Evolutionary conservation across 179 eudicot species (phyloP).

Genomic region (Vitellaria paradoxa): DNA sequence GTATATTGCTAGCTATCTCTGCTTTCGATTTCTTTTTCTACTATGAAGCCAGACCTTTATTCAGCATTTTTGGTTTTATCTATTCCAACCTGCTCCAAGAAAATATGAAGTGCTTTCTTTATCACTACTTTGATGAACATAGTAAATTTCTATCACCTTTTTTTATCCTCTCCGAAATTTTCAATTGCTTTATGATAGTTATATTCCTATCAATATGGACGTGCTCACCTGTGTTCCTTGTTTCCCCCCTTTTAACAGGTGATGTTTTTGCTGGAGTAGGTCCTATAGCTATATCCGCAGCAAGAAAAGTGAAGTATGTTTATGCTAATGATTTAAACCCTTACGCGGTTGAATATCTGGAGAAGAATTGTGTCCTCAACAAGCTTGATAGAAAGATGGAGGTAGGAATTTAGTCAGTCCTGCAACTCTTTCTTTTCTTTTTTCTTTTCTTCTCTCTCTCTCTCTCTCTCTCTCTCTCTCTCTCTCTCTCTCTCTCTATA

Average conservation of each 20-base stretch:
- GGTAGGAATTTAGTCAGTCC: conserved; percentile 35
- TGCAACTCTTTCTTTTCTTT: background rate
- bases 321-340: conserved; percentile 96
- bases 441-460: no score
- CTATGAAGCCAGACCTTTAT: background rate
- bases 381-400: conserved; percentile 86
- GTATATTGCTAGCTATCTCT: background rate
- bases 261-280: conserved; percentile 99
- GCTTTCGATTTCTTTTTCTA: background rate
- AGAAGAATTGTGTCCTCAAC: conserved; percentile 72
- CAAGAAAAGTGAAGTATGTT: conserved; percentile 80
- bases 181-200: background rate
- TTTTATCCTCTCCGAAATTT: background rate
- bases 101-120: background rate
- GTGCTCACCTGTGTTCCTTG: background rate
- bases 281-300: conserved; percentile 93
- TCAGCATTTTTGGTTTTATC: background rate
- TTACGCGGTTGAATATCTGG: conserved; percentile 74
- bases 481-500: no score
- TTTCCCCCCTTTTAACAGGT: conserved; percentile 35
- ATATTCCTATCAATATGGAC: background rate
- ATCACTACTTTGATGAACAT: background rate
- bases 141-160: background rate
- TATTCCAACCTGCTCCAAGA: background rate
- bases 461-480: no score